Conservation (phyloP, 2,329 filamentous ascomycete species). For the Aspergillus pseudoterreus region DNA sequence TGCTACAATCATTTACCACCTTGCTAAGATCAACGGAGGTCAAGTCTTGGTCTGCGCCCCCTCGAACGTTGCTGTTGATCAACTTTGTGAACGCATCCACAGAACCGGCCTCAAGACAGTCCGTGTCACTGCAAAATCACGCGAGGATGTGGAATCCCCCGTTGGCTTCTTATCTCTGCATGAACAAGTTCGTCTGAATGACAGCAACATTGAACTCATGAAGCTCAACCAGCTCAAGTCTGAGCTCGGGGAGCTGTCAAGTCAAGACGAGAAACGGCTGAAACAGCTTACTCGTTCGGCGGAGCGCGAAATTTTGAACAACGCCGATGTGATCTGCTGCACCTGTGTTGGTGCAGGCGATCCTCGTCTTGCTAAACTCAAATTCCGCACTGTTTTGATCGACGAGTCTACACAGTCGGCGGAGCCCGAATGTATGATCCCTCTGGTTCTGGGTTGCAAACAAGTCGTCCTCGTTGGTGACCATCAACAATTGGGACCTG, state of each 20-base stretch:
- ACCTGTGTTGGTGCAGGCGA: slow-evolving; percentile 97
- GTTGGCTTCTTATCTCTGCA: slow-evolving; percentile 94
- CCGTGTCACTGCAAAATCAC: slow-evolving; percentile 95
- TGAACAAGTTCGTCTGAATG: slow-evolving; percentile 95
- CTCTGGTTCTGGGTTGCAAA: slow-evolving; percentile 93
- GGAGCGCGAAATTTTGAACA: slow-evolving; percentile 89
- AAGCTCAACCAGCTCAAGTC: slow-evolving; percentile 92
- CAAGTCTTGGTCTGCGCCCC: slow-evolving; percentile 96
- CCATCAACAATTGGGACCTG: slow-evolving; percentile 94
- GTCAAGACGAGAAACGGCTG: slow-evolving; percentile 97
- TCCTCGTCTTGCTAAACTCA: slow-evolving; percentile 91
- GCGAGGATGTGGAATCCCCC: slow-evolving; percentile 97
- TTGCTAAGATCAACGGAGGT: slow-evolving; percentile 90
- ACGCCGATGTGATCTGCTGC: slow-evolving; percentile 97
- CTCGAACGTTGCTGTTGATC: slow-evolving; percentile 97
- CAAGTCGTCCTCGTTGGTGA: slow-evolving; percentile 98
- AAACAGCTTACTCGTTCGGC: slow-evolving; percentile 91
- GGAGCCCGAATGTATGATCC: slow-evolving; percentile 98
- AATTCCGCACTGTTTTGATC: slow-evolving; percentile 96
- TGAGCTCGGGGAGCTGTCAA: slow-evolving; percentile 85
- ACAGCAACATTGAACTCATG: slow-evolving; percentile 87
- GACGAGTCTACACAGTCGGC: slow-evolving; percentile 98
- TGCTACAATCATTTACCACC: slow-evolving; percentile 95
- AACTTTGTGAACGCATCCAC: slow-evolving; percentile 95
- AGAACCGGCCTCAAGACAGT: slow-evolving; percentile 93